Evolutionary conservation across 176 grass and related monocot genomes (phyloP), one percentile per base, ranked within the genome.

Genomic region (Rhipidocladum racemiflorum): DNA sequence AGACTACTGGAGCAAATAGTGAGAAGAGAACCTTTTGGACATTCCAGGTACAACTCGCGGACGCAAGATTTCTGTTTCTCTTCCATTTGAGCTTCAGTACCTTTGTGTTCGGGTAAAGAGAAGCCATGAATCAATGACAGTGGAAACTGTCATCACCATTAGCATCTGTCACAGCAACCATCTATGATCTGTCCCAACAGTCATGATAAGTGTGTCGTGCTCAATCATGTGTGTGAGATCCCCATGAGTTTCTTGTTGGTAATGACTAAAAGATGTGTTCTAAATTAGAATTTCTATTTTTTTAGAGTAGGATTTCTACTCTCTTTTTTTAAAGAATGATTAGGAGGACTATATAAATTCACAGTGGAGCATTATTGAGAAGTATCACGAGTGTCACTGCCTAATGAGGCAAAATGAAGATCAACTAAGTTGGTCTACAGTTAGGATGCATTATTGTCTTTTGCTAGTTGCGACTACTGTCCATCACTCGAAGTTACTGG

Each of bases 1-100:
- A 74, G 77, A 40, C 38, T 73, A 32, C 0, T 34, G 20, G 76
- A 66, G 68, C 84, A 72, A 13, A 74, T 76, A n/a, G n/a, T 66
- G 34, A 74, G 59, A n/a, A n/a, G 68, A 25, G 24, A n/a, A 45
- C 20, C 76, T 25, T 66, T 74, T 30, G 60, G 60, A 18, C 20
- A 65, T 30, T 20, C 48, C 35, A 74, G 84, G 84, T 83, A 72
- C 45, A 72, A 0, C 48, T 57, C 13, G 65, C 1, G 27, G 57
- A 13, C 57, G 14, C 1, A 77, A 28, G 34, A 63, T 42, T 17
- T 56, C 16, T 51, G 0, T 34, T 55, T 38, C 61, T 40, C 42
- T 21, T 70, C 24, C 49, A 62, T 35, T 76, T 55, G 43, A 77
- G 3, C 7, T 75, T 82, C 63, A 43, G 40, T 30, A 15, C 56